Evolutionary conservation across 352 stramenopile genomes (phyloP).

Genomic region (Globisporangium apiculatum): DNA sequence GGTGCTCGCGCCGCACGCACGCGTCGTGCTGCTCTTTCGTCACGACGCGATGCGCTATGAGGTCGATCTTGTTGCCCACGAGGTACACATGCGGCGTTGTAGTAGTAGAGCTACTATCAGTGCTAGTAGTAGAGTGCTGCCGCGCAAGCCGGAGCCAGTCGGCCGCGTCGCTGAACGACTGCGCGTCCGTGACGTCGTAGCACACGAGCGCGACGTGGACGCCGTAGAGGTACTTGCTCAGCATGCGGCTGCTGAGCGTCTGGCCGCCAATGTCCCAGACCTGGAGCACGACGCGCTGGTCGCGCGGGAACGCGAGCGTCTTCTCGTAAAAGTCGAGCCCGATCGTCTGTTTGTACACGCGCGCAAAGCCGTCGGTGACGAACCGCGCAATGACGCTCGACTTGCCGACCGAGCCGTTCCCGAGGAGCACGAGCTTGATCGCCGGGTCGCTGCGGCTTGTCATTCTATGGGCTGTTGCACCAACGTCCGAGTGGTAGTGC

Average conservation of each 20-base stretch:
- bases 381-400: conserved; percentile 82
- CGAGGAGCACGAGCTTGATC: conserved; percentile 82
- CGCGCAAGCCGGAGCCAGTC: conserved; percentile 64
- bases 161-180: conserved; percentile 76
- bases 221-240: conserved; percentile 79
- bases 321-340: conserved; percentile 87
- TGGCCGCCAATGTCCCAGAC: conserved; percentile 88
- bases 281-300: conserved; percentile 70
- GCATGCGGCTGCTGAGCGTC: conserved; percentile 85
- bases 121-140: background rate
- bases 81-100: conserved; percentile 54
- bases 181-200: conserved; percentile 82
- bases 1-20: conserved; percentile 55
- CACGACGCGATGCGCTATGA: conserved; percentile 71
- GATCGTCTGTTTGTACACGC: conserved; percentile 85
- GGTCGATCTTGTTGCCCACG: conserved; percentile 86
- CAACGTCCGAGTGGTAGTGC: background rate
- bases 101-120: conserved; percentile 11
- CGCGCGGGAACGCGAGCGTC: conserved; percentile 63
- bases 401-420: conserved; percentile 85
- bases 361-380: conserved; percentile 70
- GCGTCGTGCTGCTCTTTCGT: conserved; percentile 59
- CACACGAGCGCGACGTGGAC: conserved; percentile 75
- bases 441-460: conserved; percentile 32
- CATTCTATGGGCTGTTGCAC: conserved; percentile 1